Percentiles rank a stretch among this genome's conserved stretches.
Conservation (phyloP, 1,284 basidiomycete species). For the Ceraceosorus guamensis region DNA sequence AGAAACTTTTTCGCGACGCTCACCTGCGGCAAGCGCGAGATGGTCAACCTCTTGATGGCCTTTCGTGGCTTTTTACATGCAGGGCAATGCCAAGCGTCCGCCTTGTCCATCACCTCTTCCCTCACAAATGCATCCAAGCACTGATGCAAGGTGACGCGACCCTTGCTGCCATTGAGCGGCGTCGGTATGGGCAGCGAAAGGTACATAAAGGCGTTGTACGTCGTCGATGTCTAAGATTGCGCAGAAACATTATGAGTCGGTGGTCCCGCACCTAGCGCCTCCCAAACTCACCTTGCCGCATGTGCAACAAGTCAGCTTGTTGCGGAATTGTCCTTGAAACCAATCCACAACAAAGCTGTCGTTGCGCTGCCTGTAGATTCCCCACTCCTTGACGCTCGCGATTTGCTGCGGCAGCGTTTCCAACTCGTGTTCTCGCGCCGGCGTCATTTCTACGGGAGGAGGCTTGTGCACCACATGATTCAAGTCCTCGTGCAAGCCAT, state of each 20-base stretch:
- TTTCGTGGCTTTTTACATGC: slow-evolving; percentile 76
- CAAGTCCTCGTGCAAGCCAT: slow-evolving; percentile 22
- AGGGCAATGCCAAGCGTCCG: slow-evolving; percentile 85
- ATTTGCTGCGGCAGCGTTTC: slow-evolving; percentile 76
- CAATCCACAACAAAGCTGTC: slow-evolving; percentile 23
- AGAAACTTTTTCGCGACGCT: slow-evolving; percentile 53
- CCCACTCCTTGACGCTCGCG: slow-evolving; percentile 56
- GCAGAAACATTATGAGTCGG: too few species aligned
- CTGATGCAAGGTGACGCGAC: slow-evolving; percentile 66
- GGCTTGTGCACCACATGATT: slow-evolving; percentile 21
- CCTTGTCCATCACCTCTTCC: slow-evolving; percentile 83
- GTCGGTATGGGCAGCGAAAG: slow-evolving; percentile 42
- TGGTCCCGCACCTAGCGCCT: not conserved
- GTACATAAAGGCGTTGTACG: slow-evolving; percentile 65
- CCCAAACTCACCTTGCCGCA: slow-evolving; percentile 29
- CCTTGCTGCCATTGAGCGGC: slow-evolving; percentile 53
- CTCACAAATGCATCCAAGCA: slow-evolving; percentile 87
- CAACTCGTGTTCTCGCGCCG: slow-evolving; percentile 35
- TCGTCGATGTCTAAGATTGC: slow-evolving; percentile 74
- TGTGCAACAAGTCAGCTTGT: slow-evolving; percentile 43
- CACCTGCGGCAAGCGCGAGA: slow-evolving; percentile 77
- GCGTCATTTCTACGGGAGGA: slow-evolving; percentile 36
- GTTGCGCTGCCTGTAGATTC: slow-evolving; percentile 41
- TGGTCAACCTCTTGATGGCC: slow-evolving; percentile 75
- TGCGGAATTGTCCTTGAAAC: slow-evolving; percentile 43